A percentile compares a stretch with the other conserved stretches of the same genome.
These are phyloP conservation scores for Fusarium neocosmosporiellum DNA, from an alignment of 2,329 filamentous ascomycete species.

Conservation along the genomic window DNA sequence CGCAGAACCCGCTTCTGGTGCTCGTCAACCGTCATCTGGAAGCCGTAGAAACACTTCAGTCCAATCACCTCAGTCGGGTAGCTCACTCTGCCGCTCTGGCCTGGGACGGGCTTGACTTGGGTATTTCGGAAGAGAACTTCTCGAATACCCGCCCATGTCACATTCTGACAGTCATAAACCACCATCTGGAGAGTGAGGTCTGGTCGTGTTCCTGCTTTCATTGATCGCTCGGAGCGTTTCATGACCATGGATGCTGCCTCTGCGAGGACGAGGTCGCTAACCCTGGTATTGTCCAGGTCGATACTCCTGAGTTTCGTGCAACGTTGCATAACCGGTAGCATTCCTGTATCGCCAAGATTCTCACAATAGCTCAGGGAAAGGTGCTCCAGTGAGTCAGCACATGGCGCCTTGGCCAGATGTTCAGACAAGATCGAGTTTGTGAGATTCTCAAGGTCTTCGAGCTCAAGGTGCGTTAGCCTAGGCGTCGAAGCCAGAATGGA, in stretches of 20 bases:
- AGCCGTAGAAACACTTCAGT: constrained; percentile 94
- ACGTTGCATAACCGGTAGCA: constrained; percentile 83
- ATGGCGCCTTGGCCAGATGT: constrained; percentile 80
- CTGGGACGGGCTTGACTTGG: constrained; percentile 68
- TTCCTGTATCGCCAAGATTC: constrained; percentile 81
- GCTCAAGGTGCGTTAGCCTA: constrained; percentile 83
- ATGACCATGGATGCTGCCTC: constrained; percentile 87
- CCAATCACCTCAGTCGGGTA: constrained; percentile 84
- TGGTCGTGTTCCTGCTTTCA: constrained; percentile 55
- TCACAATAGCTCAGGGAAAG: constrained; percentile 93
- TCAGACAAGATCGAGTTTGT: constrained; percentile 79
- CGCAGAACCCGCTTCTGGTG: constrained; percentile 87
- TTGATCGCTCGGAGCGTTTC: constrained; percentile 64
- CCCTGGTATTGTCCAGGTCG: constrained; percentile 92
- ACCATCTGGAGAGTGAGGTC: constrained; percentile 77
- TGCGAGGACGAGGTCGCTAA: constrained; percentile 85
- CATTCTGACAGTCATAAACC: constrained; percentile 90
- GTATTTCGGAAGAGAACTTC: constrained; percentile 89
- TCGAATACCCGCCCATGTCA: constrained; percentile 92
- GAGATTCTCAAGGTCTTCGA: constrained; percentile 85
- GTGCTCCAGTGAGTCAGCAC: constrained; percentile 77
- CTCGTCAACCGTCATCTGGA: constrained; percentile 94
- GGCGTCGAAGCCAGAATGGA: constrained; percentile 80
- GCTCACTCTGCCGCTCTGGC: constrained; percentile 54
- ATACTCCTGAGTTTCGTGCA: constrained; percentile 77